Evolutionary conservation across 345 rosid genomes (phyloP).

Genomic region (Arabidopsis thaliana): DNA sequence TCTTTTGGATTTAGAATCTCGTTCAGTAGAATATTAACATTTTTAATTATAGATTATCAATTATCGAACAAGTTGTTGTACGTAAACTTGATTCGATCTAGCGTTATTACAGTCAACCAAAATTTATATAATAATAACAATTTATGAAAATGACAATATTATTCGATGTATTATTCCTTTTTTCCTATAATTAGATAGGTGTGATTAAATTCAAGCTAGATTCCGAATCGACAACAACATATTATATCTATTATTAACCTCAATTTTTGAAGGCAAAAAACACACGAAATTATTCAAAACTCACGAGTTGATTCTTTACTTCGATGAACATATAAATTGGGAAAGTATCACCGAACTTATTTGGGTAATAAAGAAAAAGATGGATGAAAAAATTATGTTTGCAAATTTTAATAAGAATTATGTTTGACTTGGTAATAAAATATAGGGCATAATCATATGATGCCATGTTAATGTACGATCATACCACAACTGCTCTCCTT

Average conservation of each 20-base stretch:
- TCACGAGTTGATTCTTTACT: neutral
- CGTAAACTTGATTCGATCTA: constrained; percentile 39
- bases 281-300: neutral
- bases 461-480: constrained; percentile 2
- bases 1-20: constrained; percentile 44
- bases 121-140: constrained; percentile 13
- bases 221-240: constrained; percentile 9
- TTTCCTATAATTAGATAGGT: constrained; percentile 6
- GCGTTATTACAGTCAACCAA: constrained; percentile 39
- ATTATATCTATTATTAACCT: constrained; percentile 2
- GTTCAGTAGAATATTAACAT: constrained; percentile 28
- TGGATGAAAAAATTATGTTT: neutral
- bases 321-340: neutral
- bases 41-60: constrained; percentile 8
- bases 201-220: constrained; percentile 28
- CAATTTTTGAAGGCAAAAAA: neutral
- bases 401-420: too few relatives aligned
- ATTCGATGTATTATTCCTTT: constrained; percentile 11
- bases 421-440: constrained; percentile 29
- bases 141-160: constrained; percentile 29
- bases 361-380: constrained; percentile 7
- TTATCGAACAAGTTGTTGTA: constrained; percentile 42
- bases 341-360: constrained; percentile 18
- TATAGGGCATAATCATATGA: neutral
- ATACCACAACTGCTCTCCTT: constrained; percentile 45